A percentile compares a stretch with the other conserved stretches of the same genome.
Evolutionary conservation across 106 monocot genomes (phyloP).

Genomic region (Apostasia shenzhenica): DNA sequence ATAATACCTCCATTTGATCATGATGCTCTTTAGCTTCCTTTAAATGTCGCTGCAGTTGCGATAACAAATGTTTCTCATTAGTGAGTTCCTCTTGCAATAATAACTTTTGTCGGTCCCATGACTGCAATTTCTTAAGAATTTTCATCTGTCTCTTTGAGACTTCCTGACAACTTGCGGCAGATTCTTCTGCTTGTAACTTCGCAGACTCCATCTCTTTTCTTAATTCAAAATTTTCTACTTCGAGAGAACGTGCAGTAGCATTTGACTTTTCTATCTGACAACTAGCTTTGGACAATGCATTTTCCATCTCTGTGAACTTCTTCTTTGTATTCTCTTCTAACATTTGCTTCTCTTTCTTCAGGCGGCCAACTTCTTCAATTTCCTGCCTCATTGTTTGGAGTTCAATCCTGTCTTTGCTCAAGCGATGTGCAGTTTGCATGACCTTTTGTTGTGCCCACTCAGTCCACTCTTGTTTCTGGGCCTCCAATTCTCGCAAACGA

Average conservation of each 20-base stretch:
- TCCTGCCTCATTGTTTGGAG: conserved; percentile 65
- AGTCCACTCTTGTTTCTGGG: conserved; percentile 63
- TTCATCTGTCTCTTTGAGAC: conserved; percentile 50
- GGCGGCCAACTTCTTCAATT: conserved; percentile 60
- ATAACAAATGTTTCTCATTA: conserved; percentile 34
- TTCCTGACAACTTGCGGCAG: conserved; percentile 58
- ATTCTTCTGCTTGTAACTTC: conserved; percentile 52
- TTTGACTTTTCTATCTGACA: conserved; percentile 51
- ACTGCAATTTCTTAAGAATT: conserved; percentile 46
- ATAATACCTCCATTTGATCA: conserved; percentile 61
- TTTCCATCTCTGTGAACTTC: conserved; percentile 74
- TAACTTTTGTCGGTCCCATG: conserved; percentile 56
- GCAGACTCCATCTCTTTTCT: conserved; percentile 76
- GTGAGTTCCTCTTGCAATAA: conserved; percentile 62
- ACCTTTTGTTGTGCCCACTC: conserved; percentile 91
- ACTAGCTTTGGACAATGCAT: conserved; percentile 58
- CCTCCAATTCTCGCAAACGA: conserved; percentile 45
- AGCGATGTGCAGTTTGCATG: conserved; percentile 66
- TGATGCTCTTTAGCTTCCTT: conserved; percentile 41
- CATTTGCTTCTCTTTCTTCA: conserved; percentile 65
- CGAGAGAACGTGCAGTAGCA: conserved; percentile 34
- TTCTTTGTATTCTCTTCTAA: conserved; percentile 73
- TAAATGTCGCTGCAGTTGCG: conserved; percentile 47
- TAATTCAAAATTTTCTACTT: conserved; percentile 58
- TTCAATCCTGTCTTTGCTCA: conserved; percentile 69